Evolutionary conservation across 768 basidiomycete species (phyloP).

Genomic region (Agrocybe chaxingu): DNA sequence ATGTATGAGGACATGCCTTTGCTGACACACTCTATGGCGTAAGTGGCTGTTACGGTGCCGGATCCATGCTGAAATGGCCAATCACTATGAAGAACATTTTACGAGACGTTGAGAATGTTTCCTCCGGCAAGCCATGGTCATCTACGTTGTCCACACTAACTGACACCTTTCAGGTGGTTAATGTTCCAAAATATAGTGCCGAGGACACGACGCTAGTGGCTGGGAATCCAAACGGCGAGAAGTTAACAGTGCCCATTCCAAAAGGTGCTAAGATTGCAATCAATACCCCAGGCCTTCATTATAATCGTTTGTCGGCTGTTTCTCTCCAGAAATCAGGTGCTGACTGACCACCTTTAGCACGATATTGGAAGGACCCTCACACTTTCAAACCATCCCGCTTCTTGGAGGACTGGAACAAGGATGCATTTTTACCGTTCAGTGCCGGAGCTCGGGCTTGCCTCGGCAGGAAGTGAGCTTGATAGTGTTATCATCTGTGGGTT

Average conservation of each 20-base stretch:
- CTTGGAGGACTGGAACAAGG: slow-evolving; percentile 43
- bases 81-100: slow-evolving; percentile 13
- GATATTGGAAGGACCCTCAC: slow-evolving; percentile 43
- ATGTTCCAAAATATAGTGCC: slow-evolving; percentile 36
- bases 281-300: slow-evolving; percentile 37
- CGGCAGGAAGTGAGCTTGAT: neutral
- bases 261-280: slow-evolving; percentile 32
- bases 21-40: slow-evolving; percentile 12
- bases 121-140: slow-evolving; percentile 16
- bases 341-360: slow-evolving; percentile 23
- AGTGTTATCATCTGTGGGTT: neutral
- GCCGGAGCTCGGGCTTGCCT: neutral
- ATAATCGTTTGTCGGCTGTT: slow-evolving; percentile 39
- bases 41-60: neutral
- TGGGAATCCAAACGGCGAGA: slow-evolving; percentile 32
- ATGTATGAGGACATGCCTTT: slow-evolving; percentile 14
- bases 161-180: slow-evolving; percentile 23
- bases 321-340: neutral
- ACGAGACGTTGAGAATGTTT: slow-evolving; percentile 39
- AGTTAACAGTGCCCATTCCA: slow-evolving; percentile 32
- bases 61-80: no score
- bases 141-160: neutral
- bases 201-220: slow-evolving; percentile 38
- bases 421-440: slow-evolving; percentile 37
- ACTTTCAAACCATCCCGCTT: slow-evolving; percentile 39